Evolutionary conservation across 2,329 filamentous ascomycete genomes (phyloP), one percentile per base, ranked within the genome.

Genomic region (Pseudogymnoascus sp.): DNA sequence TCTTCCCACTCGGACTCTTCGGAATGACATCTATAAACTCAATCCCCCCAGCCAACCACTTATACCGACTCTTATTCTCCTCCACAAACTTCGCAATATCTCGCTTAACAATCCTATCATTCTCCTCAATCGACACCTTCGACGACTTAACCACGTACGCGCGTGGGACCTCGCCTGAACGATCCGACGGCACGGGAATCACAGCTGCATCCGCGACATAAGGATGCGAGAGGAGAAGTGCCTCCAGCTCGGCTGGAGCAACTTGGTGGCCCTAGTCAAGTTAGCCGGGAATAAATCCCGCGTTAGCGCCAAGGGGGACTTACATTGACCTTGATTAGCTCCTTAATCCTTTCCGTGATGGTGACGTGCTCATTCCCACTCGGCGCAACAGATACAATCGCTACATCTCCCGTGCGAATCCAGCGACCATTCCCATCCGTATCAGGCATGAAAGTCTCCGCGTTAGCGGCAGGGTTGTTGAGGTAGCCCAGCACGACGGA

Each of bases 321-420:
- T 75, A 87, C 86, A 78, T 90, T 90, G 70, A 90, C 87, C 72
- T 90, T 90, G 74, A 91, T 90, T 59, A 90, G 77, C 70, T 91
- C 85, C 76, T 89, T 89, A 69, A 89, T 87, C 4, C 92, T 85
- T 71, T 96, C 92, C 1, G 92, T 88, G 62, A 97, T 87, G 71
- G 91, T 87, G 57, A 96, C 72, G 69, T 97, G 92, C 73, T 96
- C 90, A 65, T 86, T 77, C 2, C 90, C 90, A 2, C 79, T 77
- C 0, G 83, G 80, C 6, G 84, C 78, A 68, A 83, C 81, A 2
- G 81, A 80, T 9, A 95, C 77, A 2, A 93, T 77, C 0, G 88
- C 90, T 71, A 95, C 90, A 68, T 97, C 92, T 5, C 92, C 92
- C 0, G 92, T 96, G 39, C 83, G 83, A 80, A 96, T 85, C 84